These are phyloP conservation scores for Nicotiana noctiflora DNA, from an alignment of 257 asterid species.

Conservation along the genomic window DNA sequence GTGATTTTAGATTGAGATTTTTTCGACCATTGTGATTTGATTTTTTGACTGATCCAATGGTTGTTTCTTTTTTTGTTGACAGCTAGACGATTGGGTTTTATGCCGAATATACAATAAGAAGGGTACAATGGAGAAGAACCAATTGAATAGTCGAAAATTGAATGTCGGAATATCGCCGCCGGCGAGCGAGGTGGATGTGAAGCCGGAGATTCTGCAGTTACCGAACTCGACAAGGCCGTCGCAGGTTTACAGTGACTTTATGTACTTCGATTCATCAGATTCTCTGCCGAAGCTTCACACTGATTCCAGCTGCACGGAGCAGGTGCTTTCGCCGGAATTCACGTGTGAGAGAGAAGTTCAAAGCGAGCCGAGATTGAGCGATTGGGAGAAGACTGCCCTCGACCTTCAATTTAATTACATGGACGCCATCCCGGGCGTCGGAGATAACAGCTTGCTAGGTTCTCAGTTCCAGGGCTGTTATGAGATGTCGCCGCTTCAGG, in stretches of 20 bases:
- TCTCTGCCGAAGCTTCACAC: constrained; percentile 50
- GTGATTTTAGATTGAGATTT: not conserved
- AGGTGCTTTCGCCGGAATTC: constrained; percentile 41
- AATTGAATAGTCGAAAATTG: not conserved
- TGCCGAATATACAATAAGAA: constrained; percentile 74
- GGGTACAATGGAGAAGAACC: constrained; percentile 36
- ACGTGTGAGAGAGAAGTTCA: constrained; percentile 49
- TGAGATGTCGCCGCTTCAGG: constrained; percentile 10
- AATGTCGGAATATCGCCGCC: constrained; percentile 1
- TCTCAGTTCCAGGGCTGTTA: not conserved
- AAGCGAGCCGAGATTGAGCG: constrained; percentile 48
- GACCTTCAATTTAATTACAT: constrained; percentile 6
- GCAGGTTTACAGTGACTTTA: constrained; percentile 32
- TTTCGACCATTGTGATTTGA: not conserved
- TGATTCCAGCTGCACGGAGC: constrained; percentile 64
- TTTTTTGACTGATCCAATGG: constrained; percentile 15
- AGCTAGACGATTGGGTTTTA: constrained; percentile 73
- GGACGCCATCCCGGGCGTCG: not conserved
- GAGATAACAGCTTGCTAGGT: not conserved
- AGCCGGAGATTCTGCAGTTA: constrained; percentile 27
- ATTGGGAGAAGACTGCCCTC: constrained; percentile 11
- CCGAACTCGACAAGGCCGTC: constrained; percentile 24
- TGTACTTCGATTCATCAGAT: constrained; percentile 38
- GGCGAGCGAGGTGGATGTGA: constrained; percentile 31
- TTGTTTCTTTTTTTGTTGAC: constrained; percentile 9